Evolutionary conservation across 306 rosid genomes (phyloP).

Genomic region (Potentilla sterilis): DNA sequence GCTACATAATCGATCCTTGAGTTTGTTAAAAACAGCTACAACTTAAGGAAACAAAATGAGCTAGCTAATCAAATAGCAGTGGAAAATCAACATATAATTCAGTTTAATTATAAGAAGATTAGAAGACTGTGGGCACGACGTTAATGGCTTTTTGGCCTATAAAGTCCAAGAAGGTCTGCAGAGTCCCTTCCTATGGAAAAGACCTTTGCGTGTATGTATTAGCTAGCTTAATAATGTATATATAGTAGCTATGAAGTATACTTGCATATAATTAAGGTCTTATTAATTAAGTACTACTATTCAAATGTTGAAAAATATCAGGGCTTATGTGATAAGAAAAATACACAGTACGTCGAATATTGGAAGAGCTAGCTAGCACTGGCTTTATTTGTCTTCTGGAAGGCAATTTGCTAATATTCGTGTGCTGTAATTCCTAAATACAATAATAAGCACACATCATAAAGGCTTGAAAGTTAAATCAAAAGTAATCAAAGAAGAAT

Average conservation of each 20-base stretch:
- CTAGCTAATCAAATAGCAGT: neutral
- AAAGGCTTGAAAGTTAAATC: neutral
- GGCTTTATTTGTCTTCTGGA: constrained; percentile 2
- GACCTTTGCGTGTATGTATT: neutral
- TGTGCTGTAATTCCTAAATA: neutral
- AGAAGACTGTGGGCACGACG: constrained; percentile 18
- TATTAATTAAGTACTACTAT: neutral
- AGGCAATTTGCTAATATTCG: neutral
- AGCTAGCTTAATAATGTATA: neutral
- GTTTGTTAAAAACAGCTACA: neutral
- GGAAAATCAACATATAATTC: neutral
- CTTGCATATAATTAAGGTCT: neutral
- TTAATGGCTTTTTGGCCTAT: neutral
- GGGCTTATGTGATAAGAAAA: neutral
- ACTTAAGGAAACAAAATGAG: neutral
- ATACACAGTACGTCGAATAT: neutral
- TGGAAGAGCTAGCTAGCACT: neutral
- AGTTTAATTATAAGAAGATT: neutral
- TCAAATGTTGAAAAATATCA: neutral
- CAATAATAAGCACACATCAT: neutral
- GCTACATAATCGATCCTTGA: neutral
- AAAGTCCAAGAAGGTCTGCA: constrained; percentile 10
- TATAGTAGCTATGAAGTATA: no score
- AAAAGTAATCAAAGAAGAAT: neutral
- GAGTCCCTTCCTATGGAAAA: neutral